Percentiles rank a stretch among this genome's conserved stretches.
phyloP scores from a whole-genome alignment of 768 basidiomycete genomes.

The Cantharellus anzutake region DNA sequence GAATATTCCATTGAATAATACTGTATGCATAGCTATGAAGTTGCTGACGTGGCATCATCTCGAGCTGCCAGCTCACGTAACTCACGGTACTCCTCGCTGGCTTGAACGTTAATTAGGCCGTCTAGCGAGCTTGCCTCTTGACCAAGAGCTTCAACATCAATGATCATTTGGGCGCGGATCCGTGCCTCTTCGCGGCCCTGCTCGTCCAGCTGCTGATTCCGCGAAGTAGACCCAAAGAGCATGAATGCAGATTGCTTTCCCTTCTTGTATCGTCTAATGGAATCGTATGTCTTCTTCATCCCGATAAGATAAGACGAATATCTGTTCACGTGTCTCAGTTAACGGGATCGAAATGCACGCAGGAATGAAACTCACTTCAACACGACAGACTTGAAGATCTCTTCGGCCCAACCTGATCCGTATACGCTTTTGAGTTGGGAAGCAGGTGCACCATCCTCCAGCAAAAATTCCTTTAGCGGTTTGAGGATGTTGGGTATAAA shows the following conservation, averaged over 20 bases:
- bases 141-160: conserved; percentile 74
- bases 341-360: not conserved
- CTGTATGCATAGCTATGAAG: not conserved
- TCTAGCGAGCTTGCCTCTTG: conserved; percentile 54
- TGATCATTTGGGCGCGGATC: conserved; percentile 64
- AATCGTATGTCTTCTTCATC: conserved; percentile 88
- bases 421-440: conserved; percentile 35
- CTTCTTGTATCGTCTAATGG: conserved; percentile 69
- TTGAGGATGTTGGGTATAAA: conserved; percentile 68
- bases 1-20: too few species aligned
- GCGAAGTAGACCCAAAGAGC: conserved; percentile 38
- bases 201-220: conserved; percentile 30
- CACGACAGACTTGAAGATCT: conserved; percentile 17
- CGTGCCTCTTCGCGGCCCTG: conserved; percentile 77
- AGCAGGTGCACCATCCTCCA: conserved; percentile 43
- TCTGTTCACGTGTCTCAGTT: conserved; percentile 21
- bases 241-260: conserved; percentile 66
- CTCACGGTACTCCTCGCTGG: not conserved
- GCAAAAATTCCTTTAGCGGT: conserved; percentile 50
- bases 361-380: conserved; percentile 11
- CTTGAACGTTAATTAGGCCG: conserved; percentile 26
- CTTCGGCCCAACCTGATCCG: conserved; percentile 12
- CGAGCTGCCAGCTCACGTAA: not conserved
- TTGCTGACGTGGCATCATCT: not conserved
- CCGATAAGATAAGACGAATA: conserved; percentile 63